Evolutionary conservation across 441 rosid genomes (phyloP).

Genomic region (Corymbia citriodora): DNA sequence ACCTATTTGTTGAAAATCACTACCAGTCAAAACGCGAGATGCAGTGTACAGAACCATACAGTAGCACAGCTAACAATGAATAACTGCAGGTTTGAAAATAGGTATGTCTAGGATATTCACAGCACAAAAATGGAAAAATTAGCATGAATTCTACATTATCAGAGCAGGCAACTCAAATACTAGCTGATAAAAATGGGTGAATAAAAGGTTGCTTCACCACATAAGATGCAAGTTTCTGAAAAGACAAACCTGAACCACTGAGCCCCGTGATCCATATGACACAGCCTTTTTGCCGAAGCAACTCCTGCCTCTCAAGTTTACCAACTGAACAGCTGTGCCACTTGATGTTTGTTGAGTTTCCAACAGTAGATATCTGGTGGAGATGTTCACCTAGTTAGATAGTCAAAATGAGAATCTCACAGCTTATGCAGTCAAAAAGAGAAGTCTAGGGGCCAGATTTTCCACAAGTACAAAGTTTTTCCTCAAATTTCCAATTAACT

Average conservation of each 20-base stretch:
- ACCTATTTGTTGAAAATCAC: not conserved
- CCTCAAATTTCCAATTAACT: not conserved
- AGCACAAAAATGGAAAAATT: not conserved
- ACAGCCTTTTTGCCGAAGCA: slow-evolving; percentile 62
- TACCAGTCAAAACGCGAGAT: not conserved
- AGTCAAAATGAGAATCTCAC: slow-evolving; percentile 8
- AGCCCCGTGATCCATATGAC: slow-evolving; percentile 79
- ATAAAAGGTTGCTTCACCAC: not conserved
- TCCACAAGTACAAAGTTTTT: not conserved
- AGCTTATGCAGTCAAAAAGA: not conserved
- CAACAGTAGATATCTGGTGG: slow-evolving; percentile 30
- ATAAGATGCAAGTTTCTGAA: not conserved
- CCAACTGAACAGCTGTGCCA: slow-evolving; percentile 58
- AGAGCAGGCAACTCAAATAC: not conserved
- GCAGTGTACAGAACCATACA: not conserved
- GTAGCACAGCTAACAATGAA: not conserved
- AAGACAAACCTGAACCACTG: slow-evolving; percentile 62
- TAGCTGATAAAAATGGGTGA: not conserved
- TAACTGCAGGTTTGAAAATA: not conserved
- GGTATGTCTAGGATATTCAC: not conserved
- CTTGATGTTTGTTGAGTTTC: slow-evolving; percentile 47
- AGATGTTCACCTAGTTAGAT: slow-evolving; percentile 38
- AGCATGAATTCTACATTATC: not conserved
- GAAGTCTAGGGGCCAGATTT: not conserved
- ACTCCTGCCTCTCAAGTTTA: slow-evolving; percentile 38